These are phyloP conservation scores for Globisporangium irregulare DNA, from an alignment of 352 stramenopile species.

Conservation along the genomic window DNA sequence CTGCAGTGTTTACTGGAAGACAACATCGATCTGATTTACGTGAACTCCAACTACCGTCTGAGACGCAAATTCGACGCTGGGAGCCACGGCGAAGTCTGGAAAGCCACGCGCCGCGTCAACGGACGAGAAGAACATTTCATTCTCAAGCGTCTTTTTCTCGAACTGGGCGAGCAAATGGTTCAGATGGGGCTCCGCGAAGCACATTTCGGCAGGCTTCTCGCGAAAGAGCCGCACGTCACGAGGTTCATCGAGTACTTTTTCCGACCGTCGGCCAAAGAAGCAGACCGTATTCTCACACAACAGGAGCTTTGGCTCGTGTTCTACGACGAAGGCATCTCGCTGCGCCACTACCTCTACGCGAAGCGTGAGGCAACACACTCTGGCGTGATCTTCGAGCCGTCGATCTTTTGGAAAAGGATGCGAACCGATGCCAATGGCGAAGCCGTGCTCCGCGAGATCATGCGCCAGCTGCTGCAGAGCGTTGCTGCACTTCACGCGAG, in stretches of 20 bases:
- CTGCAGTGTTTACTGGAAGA: conserved; percentile 45
- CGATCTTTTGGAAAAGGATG: conserved; percentile 76
- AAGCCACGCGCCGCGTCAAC: conserved; percentile 32
- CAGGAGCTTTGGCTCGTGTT: conserved; percentile 90
- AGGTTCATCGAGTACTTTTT: conserved; percentile 91
- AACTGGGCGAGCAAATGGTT: conserved; percentile 56
- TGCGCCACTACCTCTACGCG: conserved; percentile 87
- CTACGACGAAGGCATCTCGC: conserved; percentile 84
- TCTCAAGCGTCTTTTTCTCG: conserved; percentile 84
- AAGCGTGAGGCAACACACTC: conserved; percentile 38
- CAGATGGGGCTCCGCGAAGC: conserved; percentile 81
- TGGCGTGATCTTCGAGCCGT: conserved; percentile 66
- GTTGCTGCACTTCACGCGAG: conserved; percentile 86
- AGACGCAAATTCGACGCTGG: conserved; percentile 81
- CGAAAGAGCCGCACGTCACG: conserved; percentile 56
- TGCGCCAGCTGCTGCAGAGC: conserved; percentile 92
- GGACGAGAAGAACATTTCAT: conserved; percentile 57
- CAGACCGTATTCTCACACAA: conserved; percentile 3
- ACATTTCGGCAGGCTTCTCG: conserved; percentile 66
- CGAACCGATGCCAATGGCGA: conserved; percentile 49
- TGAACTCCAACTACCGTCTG: conserved; percentile 75
- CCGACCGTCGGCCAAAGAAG: conserved; percentile 22
- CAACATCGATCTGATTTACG: conserved; percentile 59
- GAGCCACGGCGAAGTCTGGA: conserved; percentile 83
- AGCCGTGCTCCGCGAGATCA: conserved; percentile 86